phyloP scores from a whole-genome alignment of 345 rosid genomes.

The Eucalyptus marginata region DNA sequence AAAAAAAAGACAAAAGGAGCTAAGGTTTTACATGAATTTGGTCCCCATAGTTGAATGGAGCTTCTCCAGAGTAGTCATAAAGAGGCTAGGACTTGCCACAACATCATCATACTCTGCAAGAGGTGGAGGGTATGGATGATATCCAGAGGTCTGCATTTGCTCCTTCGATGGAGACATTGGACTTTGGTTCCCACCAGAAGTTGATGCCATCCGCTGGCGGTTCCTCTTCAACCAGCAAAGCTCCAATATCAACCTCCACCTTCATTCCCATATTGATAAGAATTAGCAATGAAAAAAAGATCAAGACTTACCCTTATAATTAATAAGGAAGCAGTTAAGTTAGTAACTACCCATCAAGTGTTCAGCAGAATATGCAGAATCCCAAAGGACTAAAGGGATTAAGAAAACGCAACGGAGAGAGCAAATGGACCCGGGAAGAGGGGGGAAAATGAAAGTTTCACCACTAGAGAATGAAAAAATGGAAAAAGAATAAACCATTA shows the following conservation, averaged over 20 bases:
- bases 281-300: not conserved
- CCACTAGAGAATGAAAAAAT: not conserved
- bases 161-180: conserved; percentile 31
- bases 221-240: not conserved
- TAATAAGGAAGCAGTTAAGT: not conserved
- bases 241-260: not conserved
- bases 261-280: not conserved
- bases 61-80: conserved; percentile 63
- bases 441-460: not conserved
- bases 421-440: not conserved
- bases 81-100: conserved; percentile 40
- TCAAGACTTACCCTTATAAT: not conserved
- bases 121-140: conserved; percentile 42
- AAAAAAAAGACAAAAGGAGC: not conserved
- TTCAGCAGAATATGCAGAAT: not conserved
- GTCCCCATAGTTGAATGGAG: conserved; percentile 76
- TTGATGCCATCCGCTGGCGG: conserved; percentile 55
- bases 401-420: not conserved
- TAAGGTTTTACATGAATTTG: conserved; percentile 67
- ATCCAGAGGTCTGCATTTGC: conserved; percentile 3
- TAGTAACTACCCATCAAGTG: not conserved
- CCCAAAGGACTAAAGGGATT: not conserved
- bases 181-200: conserved; percentile 60
- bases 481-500: not conserved
- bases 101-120: conserved; percentile 66